Conservation (phyloP, 805 yeast genomes). For the Kodamaea hsintzibuensis region DNA sequence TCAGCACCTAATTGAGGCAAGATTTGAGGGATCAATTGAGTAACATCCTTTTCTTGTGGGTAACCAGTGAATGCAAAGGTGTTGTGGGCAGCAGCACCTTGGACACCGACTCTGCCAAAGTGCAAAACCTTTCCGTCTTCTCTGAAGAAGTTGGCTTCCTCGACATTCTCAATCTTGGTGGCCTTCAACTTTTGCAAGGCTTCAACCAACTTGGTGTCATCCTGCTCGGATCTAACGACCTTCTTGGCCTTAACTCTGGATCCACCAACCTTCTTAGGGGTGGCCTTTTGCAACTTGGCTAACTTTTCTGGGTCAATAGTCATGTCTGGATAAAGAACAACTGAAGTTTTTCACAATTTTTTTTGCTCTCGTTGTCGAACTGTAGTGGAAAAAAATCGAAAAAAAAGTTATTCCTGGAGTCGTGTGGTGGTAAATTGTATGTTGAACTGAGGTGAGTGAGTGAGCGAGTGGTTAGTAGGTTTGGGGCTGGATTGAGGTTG, state of each 20-base stretch:
- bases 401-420: neutral
- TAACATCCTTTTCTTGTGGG: conserved; percentile 88
- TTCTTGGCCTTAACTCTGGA: conserved; percentile 94
- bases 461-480: too few relatives aligned
- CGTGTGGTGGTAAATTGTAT: neutral
- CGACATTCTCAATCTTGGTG: conserved; percentile 83
- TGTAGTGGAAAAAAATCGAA: neutral
- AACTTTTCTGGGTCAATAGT: conserved; percentile 92
- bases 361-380: conserved; percentile 16
- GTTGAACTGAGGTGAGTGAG: too few relatives aligned
- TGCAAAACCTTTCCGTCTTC: conserved; percentile 96
- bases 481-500: too few relatives aligned
- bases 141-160: conserved; percentile 96
- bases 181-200: conserved; percentile 88
- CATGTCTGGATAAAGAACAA: conserved; percentile 39
- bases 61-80: conserved; percentile 93
- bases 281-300: conserved; percentile 86
- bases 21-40: conserved; percentile 91
- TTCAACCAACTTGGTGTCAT: conserved; percentile 88
- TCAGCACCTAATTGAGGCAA: conserved; percentile 96
- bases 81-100: conserved; percentile 87
- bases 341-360: conserved; percentile 6
- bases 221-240: conserved; percentile 68
- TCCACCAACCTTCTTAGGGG: conserved; percentile 75
- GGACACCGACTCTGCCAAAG: conserved; percentile 95